Base-by-base conservation (phyloP, 1,139 yeast species). In the Debaryomyces singareniensis region DNA sequence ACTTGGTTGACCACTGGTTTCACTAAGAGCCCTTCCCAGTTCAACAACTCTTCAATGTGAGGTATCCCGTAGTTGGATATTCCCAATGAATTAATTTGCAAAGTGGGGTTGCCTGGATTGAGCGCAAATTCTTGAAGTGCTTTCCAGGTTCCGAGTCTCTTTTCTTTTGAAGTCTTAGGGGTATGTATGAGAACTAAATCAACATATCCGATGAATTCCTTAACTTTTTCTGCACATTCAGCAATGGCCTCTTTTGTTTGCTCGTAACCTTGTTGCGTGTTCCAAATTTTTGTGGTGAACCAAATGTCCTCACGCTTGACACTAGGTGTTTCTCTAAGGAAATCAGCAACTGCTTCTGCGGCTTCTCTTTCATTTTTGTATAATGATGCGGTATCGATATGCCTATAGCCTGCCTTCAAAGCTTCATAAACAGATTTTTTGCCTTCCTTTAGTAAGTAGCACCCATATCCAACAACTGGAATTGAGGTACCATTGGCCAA, bases 381-480 rank as follows among this genome's bases (percentile, higher is more conserved):
- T 18, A 53, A 50, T 62, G 44, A 43, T 34, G 68, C 64, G 28
- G 56, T 38, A 45, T 64, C 58, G 39, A 65, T 60, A 42, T 79
- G 87, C 39, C 93, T 71, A 49, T 81, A 82, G 0, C 94, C 94
- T 15, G 52, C 60, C 21, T 65, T 60, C 43, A 83, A 62, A 2
- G 74, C 73, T 14, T 53, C 42, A 39, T 59, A 56, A 3, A 62
- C 66, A 25, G 55, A 43, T 4, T 51, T 53, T 15, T 35, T 36
- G 15, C 66, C 47, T 10, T 51, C 49, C 1, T 39, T 39, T 16
- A 62, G 37, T 18, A 38, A 43, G 43, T 53, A 63, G 16, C 55
- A 53, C 3, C 72, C 71, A 35, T 44, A 62, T 4, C 64, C 71
- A 20, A 64, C 49, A n/a, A 55, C 61, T 2, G 71, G 71, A 27